Conservation (phyloP, 179 eudicot genomes). For the Heliamphora pulchella region DNA sequence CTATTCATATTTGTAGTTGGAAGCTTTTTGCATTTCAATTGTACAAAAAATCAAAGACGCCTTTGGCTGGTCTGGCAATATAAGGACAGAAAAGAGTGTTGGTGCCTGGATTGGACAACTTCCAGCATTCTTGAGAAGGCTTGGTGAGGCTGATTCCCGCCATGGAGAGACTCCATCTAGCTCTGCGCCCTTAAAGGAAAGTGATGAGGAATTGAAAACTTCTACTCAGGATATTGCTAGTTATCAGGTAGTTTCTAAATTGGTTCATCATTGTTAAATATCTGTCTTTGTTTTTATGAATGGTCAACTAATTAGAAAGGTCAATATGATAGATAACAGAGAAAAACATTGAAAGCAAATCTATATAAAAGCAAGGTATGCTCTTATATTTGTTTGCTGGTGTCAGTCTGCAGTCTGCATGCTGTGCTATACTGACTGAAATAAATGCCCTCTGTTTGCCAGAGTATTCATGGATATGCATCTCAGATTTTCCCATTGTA, state of each 20-base stretch:
- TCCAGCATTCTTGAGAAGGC: conserved; percentile 41
- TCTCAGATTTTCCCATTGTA: not conserved
- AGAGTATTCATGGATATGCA: not conserved
- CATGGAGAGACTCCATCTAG: conserved; percentile 27
- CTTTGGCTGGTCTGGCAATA: conserved; percentile 66
- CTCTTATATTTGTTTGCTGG: not conserved
- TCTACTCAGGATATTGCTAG: conserved; percentile 62
- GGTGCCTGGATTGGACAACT: conserved; percentile 79
- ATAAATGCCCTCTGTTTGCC: not conserved
- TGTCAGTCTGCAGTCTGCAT: not conserved
- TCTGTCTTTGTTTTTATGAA: not conserved
- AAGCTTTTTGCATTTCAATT: conserved; percentile 45
- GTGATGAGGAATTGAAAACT: conserved; percentile 35
- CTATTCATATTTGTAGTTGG: conserved; percentile 37
- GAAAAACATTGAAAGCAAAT: not conserved
- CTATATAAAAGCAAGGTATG: not conserved
- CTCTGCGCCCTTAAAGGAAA: conserved; percentile 22
- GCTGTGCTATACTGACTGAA: not conserved
- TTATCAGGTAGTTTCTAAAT: conserved; percentile 56
- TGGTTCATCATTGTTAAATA: not conserved
- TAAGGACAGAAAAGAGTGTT: conserved; percentile 32
- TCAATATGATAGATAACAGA: not conserved
- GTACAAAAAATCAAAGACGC: conserved; percentile 48
- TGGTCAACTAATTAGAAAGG: not conserved
- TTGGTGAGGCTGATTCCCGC: conserved; percentile 26